phyloP scores from a whole-genome alignment of 2,329 filamentous ascomycete genomes.

The Fusarium chlamydosporum region DNA sequence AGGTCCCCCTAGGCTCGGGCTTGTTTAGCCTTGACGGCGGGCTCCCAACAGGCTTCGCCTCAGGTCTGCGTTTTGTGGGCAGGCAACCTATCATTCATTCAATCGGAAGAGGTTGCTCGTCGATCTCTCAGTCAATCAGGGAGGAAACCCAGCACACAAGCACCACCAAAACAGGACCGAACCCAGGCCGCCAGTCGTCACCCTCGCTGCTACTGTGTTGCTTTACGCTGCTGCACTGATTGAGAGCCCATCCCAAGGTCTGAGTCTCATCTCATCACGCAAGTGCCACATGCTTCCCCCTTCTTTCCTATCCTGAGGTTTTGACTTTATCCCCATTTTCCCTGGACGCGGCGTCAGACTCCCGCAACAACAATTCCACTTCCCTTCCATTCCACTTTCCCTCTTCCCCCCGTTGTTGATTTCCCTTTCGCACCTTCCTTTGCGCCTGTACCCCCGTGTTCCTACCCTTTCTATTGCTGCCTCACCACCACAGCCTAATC shows the following conservation, averaged over 20 bases:
- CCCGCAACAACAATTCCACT: constrained; percentile 51
- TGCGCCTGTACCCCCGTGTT: constrained; percentile 44
- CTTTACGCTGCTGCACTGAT: constrained; percentile 5
- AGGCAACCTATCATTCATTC: constrained; percentile 37
- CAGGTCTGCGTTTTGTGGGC: constrained; percentile 46
- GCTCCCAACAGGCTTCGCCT: constrained; percentile 47
- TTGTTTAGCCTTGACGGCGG: constrained; percentile 37
- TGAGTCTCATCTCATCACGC: constrained; percentile 24
- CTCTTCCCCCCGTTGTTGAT: constrained; percentile 37
- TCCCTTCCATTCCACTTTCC: constrained; percentile 47
- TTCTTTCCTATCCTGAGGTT: constrained; percentile 43
- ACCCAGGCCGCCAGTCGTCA: constrained; percentile 38
- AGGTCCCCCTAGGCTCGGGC: constrained; percentile 17
- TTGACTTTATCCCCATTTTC: constrained; percentile 46
- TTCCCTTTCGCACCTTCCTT: constrained; percentile 50
- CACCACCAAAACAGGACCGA: constrained; percentile 34
- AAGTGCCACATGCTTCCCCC: constrained; percentile 41
- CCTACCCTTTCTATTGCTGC: constrained; percentile 43
- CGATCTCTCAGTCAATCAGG: constrained; percentile 45
- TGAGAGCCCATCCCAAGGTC: constrained; percentile 4
- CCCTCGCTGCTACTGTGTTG: constrained; percentile 12
- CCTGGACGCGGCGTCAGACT: constrained; percentile 49
- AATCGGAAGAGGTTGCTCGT: constrained; percentile 37
- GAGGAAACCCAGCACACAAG: constrained; percentile 40
- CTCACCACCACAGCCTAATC: constrained; percentile 49